phyloP scores from a whole-genome alignment of 1,284 basidiomycete species.

The Apiotrichum porosum region DNA sequence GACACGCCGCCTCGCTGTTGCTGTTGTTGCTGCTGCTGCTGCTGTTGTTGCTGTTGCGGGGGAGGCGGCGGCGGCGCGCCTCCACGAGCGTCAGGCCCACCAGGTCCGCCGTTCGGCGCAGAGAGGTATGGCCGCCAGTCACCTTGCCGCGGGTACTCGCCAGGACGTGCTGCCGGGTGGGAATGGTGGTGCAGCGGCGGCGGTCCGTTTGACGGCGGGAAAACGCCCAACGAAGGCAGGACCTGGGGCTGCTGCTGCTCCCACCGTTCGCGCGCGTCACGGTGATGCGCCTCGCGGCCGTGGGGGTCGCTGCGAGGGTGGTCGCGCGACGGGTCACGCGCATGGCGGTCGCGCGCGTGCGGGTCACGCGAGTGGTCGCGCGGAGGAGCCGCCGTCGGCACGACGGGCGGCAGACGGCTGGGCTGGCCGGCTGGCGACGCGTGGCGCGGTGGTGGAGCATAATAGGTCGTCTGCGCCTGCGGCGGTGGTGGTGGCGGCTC shows the following conservation, averaged over 20 bases:
- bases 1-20: too few relatives aligned
- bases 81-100: too few relatives aligned
- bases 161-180: not conserved
- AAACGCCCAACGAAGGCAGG: conserved; percentile 13
- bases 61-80: too few relatives aligned
- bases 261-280: conserved; percentile 6
- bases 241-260: not conserved
- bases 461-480: not conserved
- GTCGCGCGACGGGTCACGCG: too few relatives aligned
- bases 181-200: conserved; percentile 1
- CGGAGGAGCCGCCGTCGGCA: not conserved
- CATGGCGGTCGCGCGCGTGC: not conserved
- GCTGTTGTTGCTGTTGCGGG: too few relatives aligned
- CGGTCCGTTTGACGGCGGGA: conserved; percentile 5
- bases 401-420: not conserved
- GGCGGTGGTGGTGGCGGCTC: not conserved
- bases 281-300: not conserved
- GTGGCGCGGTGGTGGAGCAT: conserved; percentile 3
- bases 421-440: not conserved
- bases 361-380: not conserved
- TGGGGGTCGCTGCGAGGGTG: too few relatives aligned
- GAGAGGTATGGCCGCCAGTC: conserved; percentile 17
- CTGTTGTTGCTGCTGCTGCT: too few relatives aligned
- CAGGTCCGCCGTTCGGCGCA: conserved; percentile 1
- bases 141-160: conserved; percentile 8